These are phyloP conservation scores for Suhomyces bolitotheri DNA, from an alignment of 1,139 yeast genomes.

Conservation along the genomic window DNA sequence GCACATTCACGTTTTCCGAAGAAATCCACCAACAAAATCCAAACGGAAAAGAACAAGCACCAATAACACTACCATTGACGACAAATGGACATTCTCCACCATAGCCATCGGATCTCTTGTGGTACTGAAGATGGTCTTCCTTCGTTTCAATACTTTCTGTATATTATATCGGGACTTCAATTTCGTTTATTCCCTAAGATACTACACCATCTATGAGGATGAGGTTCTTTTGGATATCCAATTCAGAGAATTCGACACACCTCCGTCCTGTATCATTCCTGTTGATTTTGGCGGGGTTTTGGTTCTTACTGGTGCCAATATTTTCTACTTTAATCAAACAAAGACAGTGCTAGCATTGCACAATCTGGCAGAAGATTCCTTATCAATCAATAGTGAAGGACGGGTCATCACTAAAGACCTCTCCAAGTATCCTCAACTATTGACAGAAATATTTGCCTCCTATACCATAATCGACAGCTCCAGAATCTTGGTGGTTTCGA, in stretches of 20 bases:
- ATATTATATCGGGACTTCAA: conserved; percentile 40
- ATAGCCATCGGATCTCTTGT: conserved; percentile 31
- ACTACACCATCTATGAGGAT: conserved; percentile 21
- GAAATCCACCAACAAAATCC: not conserved
- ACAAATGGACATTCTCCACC: conserved; percentile 17
- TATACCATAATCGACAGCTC: conserved; percentile 27
- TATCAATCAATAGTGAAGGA: conserved; percentile 13
- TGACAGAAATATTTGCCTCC: conserved; percentile 12
- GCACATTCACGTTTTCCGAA: conserved; percentile 24
- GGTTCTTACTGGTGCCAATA: conserved; percentile 29
- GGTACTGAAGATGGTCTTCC: conserved; percentile 25
- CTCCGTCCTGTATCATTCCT: conserved; percentile 33
- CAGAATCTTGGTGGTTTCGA: conserved; percentile 32
- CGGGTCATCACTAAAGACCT: conserved; percentile 17
- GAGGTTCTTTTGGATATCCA: conserved; percentile 19
- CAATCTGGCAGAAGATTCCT: conserved; percentile 6
- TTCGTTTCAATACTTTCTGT: conserved; percentile 22
- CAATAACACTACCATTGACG: conserved; percentile 1
- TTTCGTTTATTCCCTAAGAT: conserved; percentile 34
- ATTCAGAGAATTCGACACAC: conserved; percentile 36
- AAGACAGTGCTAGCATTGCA: conserved; percentile 17
- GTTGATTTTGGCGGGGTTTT: conserved; percentile 31
- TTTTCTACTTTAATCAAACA: conserved; percentile 36
- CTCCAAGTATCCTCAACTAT: conserved; percentile 9
- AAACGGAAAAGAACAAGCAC: conserved; percentile 5